Conservation (phyloP, 495 filamentous ascomycete species). For the Trichoderma virens region DNA sequence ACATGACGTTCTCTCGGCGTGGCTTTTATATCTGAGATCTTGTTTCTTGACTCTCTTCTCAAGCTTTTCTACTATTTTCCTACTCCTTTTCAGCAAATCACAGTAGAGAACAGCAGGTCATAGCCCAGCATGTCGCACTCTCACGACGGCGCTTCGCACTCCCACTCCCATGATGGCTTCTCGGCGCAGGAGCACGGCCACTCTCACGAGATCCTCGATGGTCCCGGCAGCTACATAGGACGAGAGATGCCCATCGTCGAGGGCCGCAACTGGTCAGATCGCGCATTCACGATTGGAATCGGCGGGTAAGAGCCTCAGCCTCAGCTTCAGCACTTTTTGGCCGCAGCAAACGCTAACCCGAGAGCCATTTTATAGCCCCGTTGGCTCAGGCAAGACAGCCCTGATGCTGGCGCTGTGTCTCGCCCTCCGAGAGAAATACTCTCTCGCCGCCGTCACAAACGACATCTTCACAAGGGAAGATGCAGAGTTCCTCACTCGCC, state of each 20-base stretch:
- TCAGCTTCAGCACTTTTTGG: not conserved
- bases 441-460: conserved; percentile 93
- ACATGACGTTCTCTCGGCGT: not conserved
- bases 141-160: conserved; percentile 48
- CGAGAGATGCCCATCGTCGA: conserved; percentile 93
- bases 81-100: not conserved
- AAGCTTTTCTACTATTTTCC: not conserved
- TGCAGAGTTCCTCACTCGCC: conserved; percentile 86
- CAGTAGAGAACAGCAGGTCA: not conserved
- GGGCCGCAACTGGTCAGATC: conserved; percentile 78
- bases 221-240: conserved; percentile 79
- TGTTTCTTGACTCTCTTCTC: too few relatives aligned
- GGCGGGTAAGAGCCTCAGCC: conserved; percentile 63
- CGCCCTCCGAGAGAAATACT: conserved; percentile 66
- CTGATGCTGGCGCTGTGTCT: conserved; percentile 87
- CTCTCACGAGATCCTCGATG: conserved; percentile 90
- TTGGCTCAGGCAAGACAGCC: conserved; percentile 95
- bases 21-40: not conserved
- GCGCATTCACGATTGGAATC: conserved; percentile 92
- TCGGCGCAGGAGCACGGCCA: conserved; percentile 79
- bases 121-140: conserved; percentile 36
- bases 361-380: conserved; percentile 53
- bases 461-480: conserved; percentile 99
- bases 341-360: too few relatives aligned
- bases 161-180: conserved; percentile 58